These are phyloP conservation scores for Knufia petricola DNA, from an alignment of 2,329 filamentous ascomycete species.

Conservation along the genomic window DNA sequence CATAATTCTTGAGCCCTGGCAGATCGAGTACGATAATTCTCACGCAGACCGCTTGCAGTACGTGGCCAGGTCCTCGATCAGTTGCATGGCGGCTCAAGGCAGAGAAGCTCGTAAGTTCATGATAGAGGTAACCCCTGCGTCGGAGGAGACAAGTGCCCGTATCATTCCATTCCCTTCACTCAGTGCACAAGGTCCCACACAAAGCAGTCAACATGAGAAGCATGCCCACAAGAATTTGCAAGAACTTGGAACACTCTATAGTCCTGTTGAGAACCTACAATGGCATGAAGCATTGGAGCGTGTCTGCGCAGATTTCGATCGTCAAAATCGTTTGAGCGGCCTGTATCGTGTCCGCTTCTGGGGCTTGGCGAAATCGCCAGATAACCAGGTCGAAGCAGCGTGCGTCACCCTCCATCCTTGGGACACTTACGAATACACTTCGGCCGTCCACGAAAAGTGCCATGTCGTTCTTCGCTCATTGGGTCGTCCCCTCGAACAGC, in stretches of 20 bases:
- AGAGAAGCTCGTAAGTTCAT: not conserved
- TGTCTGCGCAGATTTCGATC: slow-evolving; percentile 32
- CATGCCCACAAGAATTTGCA: not conserved
- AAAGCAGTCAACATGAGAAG: not conserved
- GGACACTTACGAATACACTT: slow-evolving; percentile 49
- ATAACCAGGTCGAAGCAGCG: slow-evolving; percentile 37
- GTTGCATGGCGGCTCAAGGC: not conserved
- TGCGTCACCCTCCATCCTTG: slow-evolving; percentile 47
- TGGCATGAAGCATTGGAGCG: slow-evolving; percentile 5
- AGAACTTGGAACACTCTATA: not conserved
- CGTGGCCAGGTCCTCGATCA: not conserved
- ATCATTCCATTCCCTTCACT: not conserved
- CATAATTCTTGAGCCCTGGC: not conserved
- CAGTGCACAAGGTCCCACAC: not conserved
- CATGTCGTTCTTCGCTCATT: not conserved
- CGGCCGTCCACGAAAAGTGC: slow-evolving; percentile 18
- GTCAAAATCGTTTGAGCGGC: slow-evolving; percentile 41
- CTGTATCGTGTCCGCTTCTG: slow-evolving; percentile 43
- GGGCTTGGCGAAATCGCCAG: slow-evolving; percentile 41
- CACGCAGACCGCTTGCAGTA: not conserved
- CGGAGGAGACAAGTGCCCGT: not conserved
- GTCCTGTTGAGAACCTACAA: not conserved
- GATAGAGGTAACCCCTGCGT: not conserved
- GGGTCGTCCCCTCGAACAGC: not conserved
- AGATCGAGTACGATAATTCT: not conserved